Conservation (phyloP, 106 monocot genomes). For the Amphibolis antarctica region DNA sequence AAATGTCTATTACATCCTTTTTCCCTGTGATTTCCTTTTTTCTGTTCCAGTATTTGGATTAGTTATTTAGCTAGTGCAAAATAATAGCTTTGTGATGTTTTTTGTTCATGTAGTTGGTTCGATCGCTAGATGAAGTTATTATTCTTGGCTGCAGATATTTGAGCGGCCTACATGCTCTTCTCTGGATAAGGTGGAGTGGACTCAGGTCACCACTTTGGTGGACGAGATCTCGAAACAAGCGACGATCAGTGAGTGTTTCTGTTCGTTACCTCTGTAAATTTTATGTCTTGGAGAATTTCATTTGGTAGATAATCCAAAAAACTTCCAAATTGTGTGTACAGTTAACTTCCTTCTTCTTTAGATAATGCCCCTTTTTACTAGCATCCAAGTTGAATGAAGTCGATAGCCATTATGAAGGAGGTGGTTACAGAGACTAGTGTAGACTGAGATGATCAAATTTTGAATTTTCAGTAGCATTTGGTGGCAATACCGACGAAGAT, state of each 20-base stretch:
- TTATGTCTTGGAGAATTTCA: neutral
- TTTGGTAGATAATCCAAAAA: neutral
- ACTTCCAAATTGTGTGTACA: too few species aligned
- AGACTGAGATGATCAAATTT: too few species aligned
- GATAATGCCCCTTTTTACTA: too few species aligned
- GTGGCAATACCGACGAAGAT: too few species aligned
- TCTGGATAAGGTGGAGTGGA: slow-evolving; percentile 24
- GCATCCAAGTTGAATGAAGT: too few species aligned
- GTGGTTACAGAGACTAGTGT: too few species aligned
- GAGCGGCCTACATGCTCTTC: slow-evolving; percentile 6
- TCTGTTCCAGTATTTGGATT: neutral
- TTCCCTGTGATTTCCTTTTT: neutral
- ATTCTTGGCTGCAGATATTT: slow-evolving; percentile 10
- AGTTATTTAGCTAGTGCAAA: neutral
- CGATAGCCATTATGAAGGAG: too few species aligned
- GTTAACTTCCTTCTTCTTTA: too few species aligned
- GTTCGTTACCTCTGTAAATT: neutral
- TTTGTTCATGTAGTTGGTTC: neutral
- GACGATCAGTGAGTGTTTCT: slow-evolving; percentile 11
- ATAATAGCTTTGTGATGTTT: neutral
- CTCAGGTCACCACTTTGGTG: slow-evolving; percentile 17
- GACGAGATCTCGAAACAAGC: slow-evolving; percentile 31
- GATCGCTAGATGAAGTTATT: neutral
- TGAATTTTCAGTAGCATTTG: too few species aligned
- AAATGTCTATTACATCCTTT: too few species aligned